Base-by-base conservation (phyloP, 306 rosid species). In the Cajanus cajan region DNA sequence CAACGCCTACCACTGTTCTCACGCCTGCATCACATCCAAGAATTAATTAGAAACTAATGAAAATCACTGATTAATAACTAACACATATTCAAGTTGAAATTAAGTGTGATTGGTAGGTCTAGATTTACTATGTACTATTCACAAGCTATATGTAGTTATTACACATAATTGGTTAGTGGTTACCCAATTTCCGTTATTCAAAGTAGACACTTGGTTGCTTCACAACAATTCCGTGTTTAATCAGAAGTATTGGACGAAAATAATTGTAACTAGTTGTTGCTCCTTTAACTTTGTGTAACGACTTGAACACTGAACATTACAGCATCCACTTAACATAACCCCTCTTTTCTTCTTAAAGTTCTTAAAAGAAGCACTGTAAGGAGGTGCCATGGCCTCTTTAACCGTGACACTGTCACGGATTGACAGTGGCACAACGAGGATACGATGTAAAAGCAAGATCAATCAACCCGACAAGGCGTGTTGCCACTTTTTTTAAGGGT, bases 1-100 rank as follows among this genome's bases (percentile, higher is more conserved):
- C 90, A 88, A n/a, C 80, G 8, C 70, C 77, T 83, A 24, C 85
- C 78, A 47, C 85, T 4, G 33, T 58, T 86, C 76, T 77, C 88
- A 37, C 55, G 83, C 83, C 92, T 88, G 85, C 84, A 77, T 77
- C 64, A 43, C 71, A 82, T 62, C 39, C 68, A 73, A 24, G 25
- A 18, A 8, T 28, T 14, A 43, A 33, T 74, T 44, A 78, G 45
- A 1, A 71, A 31, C 18, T 22, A 15, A 41, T 33, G 4, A 41
- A 6, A 58, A 28, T 28, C 31, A 64, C 22, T n/a, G n/a, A n/a
- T n/a, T n/a, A n/a, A n/a, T n/a, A n/a, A n/a, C n/a, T n/a, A n/a
- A 28, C 31, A 37, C 51, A 50, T 34, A 24, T 39, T 36, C 25
- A 74, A 74, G 36, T 43, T 14, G 36, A 16, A 36, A 5, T 37